A percentile compares a stretch with the other conserved stretches of the same genome.
Evolutionary conservation across 305 asterid species (phyloP).

Genomic region (Fraxinus velutina): DNA sequence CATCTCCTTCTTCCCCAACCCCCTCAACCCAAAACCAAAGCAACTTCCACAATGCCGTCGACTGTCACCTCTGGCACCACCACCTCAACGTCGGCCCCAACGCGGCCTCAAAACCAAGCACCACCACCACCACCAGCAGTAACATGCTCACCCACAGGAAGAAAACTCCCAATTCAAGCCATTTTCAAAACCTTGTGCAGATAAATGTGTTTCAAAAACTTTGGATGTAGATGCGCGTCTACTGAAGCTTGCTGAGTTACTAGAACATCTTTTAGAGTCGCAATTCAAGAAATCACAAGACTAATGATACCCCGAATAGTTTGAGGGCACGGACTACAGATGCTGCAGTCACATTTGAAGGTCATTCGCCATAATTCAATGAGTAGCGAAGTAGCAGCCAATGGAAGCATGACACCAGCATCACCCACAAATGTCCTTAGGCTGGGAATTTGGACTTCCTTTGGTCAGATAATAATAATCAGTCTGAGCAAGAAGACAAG

Average conservation of each 20-base stretch:
- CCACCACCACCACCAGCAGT: too few species aligned
- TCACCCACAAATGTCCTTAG: constrained; percentile 79
- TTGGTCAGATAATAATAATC: constrained; percentile 65
- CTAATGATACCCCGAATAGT: constrained; percentile 54
- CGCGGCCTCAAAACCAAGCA: too few species aligned
- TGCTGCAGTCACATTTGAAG: constrained; percentile 48
- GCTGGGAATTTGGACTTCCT: constrained; percentile 66
- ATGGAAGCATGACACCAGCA: constrained; percentile 76
- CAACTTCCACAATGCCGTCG: too few species aligned
- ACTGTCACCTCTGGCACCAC: too few species aligned
- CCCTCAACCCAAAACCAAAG: too few species aligned
- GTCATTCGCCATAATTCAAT: constrained; percentile 57
- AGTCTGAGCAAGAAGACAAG: constrained; percentile 65
- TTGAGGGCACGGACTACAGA: constrained; percentile 40
- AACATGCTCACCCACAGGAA: too few species aligned
- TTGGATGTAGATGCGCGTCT: constrained; percentile 78
- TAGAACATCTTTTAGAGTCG: constrained; percentile 73
- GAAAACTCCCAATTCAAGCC: too few species aligned
- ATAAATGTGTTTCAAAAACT: constrained; percentile 68
- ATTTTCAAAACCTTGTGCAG: constrained; percentile 49
- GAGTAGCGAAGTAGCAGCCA: constrained; percentile 78
- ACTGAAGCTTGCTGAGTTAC: constrained; percentile 68
- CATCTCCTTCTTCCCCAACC: too few species aligned
- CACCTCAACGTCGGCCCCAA: too few species aligned
- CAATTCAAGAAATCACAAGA: constrained; percentile 45